Evolutionary conservation across 495 filamentous ascomycete species (phyloP).

Genomic region (Astrothelium subdiscretum): DNA sequence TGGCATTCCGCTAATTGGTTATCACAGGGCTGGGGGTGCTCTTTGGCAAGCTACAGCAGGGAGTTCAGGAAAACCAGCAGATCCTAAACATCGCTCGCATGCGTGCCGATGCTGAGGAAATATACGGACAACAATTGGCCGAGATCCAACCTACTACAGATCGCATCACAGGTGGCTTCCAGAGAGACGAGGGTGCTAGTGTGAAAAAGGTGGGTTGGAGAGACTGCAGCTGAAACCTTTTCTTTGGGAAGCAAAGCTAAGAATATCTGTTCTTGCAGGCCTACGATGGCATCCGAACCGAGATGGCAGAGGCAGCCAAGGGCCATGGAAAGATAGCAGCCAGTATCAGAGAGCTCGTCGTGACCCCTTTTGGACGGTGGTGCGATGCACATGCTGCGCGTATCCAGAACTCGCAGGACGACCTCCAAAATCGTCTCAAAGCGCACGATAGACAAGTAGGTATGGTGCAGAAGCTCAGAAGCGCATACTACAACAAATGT

Average conservation of each 20-base stretch:
- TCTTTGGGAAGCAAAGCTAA: conserved; percentile 1
- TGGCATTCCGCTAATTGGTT: background rate
- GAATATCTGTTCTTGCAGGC: conserved; percentile 43
- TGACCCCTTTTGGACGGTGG: conserved; percentile 88
- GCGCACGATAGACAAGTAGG: conserved; percentile 87
- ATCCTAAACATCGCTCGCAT: conserved; percentile 79
- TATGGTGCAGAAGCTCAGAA: conserved; percentile 77
- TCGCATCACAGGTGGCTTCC: conserved; percentile 73
- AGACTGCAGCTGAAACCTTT: background rate
- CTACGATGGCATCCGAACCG: conserved; percentile 85
- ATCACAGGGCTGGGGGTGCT: conserved; percentile 73
- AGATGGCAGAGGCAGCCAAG: conserved; percentile 85
- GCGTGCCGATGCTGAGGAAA: conserved; percentile 91
- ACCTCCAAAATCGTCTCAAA: conserved; percentile 79
- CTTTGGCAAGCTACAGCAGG: conserved; percentile 94
- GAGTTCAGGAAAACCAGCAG: conserved; percentile 88
- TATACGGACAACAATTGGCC: conserved; percentile 68
- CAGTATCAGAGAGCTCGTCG: conserved; percentile 91
- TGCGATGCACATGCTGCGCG: conserved; percentile 86
- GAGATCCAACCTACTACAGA: conserved; percentile 78
- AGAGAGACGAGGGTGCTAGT: conserved; percentile 89
- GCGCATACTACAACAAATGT: conserved; percentile 97
- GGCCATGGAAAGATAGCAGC: conserved; percentile 91
- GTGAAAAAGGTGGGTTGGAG: conserved; percentile 64
- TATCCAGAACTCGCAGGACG: conserved; percentile 86